Base-by-base conservation (phyloP, 2,329 filamentous ascomycete genomes). In the Dactylellina haptotyla region DNA sequence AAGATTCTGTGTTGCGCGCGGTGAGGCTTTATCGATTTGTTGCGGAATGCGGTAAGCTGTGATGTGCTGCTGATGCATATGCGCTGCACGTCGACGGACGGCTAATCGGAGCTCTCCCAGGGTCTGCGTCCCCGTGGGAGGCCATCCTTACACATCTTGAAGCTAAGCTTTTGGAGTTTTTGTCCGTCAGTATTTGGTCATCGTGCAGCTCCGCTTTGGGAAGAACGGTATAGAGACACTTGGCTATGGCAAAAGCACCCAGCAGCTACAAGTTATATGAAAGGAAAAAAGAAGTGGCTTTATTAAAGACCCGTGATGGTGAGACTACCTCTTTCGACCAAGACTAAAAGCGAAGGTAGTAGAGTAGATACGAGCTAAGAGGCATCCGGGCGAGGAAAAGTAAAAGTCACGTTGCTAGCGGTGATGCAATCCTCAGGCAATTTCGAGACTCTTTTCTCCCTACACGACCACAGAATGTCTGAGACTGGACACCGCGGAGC, bases 1-100 rank as follows among this genome's bases (percentile, higher is more conserved):
- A 59, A 28, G 63, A 43, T 59, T 62, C 41, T 58, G 66, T 18
- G 66, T 71, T 71, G 66, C n/a, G 30, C n/a, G n/a, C n/a, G n/a
- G n/a, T n/a, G n/a, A n/a, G 45, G 25, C 25, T 30, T 45, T 50
- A 50, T 69, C 64, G 54, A 43, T 46, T n/a, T n/a, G n/a, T n/a
- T 65, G 51, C 39, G 26, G 23, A 54, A 45, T 43, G 59, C 59
- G 48, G 46, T 43, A 59, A 37, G 18, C 18, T n/a, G n/a, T 5
- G 25, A 23, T 37, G 51, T 41, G 30, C 9, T 26, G 18, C 30
- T 16, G 39, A 51, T 61, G 64, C 64, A 53, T 37, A 56, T 65
- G 53, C 45, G 45, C 48, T 50, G 64, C 64, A 62, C 26, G 30
- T 59, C 53, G 53, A 59, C 50, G 48, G 66, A 56, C 32, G 62